Percentiles rank a stretch among this genome's conserved stretches.
Evolutionary conservation across 106 monocot genomes (phyloP).

Genomic region (Dioscorea zingiberensis): DNA sequence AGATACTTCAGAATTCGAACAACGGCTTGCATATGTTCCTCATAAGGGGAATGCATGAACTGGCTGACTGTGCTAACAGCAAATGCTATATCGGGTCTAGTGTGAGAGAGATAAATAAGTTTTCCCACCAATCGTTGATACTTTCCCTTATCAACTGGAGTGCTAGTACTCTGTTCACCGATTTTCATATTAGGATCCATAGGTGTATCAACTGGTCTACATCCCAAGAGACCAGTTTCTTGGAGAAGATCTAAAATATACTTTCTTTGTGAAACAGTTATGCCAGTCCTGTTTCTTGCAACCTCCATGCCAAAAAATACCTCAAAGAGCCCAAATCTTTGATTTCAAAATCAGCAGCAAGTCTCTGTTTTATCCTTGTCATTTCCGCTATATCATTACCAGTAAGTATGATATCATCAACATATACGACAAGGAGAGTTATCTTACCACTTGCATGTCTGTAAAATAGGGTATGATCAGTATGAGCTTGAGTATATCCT

Average conservation of each 20-base stretch:
- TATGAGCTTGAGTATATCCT: background rate
- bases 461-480: slow-evolving; percentile 13
- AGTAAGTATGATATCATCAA: slow-evolving; percentile 13
- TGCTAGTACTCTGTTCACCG: too few relatives aligned
- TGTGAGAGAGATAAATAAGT: too few relatives aligned
- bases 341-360: background rate
- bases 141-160: too few relatives aligned
- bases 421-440: too few relatives aligned
- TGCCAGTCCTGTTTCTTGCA: background rate
- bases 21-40: too few relatives aligned
- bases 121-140: too few relatives aligned
- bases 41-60: too few relatives aligned
- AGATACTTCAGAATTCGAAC: background rate
- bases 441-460: too few relatives aligned
- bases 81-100: too few relatives aligned
- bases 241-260: background rate
- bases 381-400: slow-evolving; percentile 2
- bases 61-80: too few relatives aligned
- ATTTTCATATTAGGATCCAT: too few relatives aligned
- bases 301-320: slow-evolving; percentile 8
- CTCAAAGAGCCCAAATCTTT: background rate
- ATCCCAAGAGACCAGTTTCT: background rate
- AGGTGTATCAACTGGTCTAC: background rate
- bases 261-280: slow-evolving; percentile 7
- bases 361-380: background rate